phyloP scores from a whole-genome alignment of 129 eudicot species.

The Saposhnikovia divaricata region DNA sequence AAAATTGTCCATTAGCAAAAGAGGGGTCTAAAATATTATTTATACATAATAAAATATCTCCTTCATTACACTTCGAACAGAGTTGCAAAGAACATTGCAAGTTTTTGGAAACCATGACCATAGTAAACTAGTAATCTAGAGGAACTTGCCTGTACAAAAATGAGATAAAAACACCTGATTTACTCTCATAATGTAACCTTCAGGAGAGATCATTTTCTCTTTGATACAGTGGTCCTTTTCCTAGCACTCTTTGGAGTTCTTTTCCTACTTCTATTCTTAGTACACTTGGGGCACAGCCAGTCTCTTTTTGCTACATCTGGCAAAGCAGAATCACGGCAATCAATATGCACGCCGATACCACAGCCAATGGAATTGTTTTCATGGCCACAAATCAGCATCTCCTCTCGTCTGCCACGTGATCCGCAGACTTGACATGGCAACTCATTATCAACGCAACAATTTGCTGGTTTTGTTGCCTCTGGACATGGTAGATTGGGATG shows the following conservation, averaged over 20 bases:
- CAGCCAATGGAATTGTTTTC: constrained; percentile 64
- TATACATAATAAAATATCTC: neutral
- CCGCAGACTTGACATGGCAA: constrained; percentile 65
- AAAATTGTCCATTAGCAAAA: no score
- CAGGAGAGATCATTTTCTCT: constrained; percentile 15
- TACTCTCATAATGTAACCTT: neutral
- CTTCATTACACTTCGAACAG: no score
- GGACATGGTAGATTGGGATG: constrained; percentile 13
- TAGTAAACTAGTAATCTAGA: neutral
- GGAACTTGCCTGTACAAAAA: neutral
- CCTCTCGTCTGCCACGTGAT: constrained; percentile 63
- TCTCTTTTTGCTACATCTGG: constrained; percentile 61
- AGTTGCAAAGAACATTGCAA: neutral
- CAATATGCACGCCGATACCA: constrained; percentile 66
- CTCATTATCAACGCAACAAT: constrained; percentile 19
- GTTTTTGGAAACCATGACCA: neutral
- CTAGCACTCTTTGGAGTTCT: constrained; percentile 16
- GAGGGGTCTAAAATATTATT: no score
- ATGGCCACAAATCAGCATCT: constrained; percentile 79
- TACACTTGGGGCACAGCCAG: constrained; percentile 73
- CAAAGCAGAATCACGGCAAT: constrained; percentile 81
- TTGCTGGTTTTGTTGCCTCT: constrained; percentile 14
- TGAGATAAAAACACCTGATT: neutral
- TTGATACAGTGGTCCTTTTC: constrained; percentile 22
- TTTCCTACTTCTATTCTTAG: constrained; percentile 12